A percentile compares a stretch with the other conserved stretches of the same genome.
Evolutionary conservation across 2,329 filamentous ascomycete species (phyloP).

Genomic region (Tolypocladium paradoxum): DNA sequence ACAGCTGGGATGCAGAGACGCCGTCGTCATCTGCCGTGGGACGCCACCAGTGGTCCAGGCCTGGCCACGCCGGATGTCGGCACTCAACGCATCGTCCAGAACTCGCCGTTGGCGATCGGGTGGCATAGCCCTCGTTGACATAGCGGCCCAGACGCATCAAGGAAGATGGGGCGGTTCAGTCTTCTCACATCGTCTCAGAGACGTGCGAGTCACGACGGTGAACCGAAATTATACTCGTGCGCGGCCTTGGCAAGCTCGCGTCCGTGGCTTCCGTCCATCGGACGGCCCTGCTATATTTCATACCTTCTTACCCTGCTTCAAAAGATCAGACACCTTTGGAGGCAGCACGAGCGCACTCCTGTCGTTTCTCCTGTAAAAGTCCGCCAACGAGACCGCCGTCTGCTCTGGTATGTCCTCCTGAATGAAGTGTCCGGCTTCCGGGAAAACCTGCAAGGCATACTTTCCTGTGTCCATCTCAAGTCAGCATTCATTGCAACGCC

Average conservation of each 20-base stretch:
- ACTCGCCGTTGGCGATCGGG: not conserved
- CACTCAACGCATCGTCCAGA: not conserved
- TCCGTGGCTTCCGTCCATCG: not conserved
- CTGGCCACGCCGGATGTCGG: not conserved
- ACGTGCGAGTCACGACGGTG: not conserved
- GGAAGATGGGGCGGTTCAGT: not conserved
- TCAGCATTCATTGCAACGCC: not conserved
- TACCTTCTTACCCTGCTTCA: slow-evolving; percentile 51
- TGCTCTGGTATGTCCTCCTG: slow-evolving; percentile 92
- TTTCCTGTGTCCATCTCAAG: slow-evolving; percentile 46
- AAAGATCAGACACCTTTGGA: slow-evolving; percentile 75
- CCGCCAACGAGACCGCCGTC: slow-evolving; percentile 72
- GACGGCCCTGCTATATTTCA: slow-evolving; percentile 13
- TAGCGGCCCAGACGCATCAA: not conserved
- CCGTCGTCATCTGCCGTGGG: not conserved
- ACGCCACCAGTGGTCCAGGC: not conserved
- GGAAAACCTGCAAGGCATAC: slow-evolving; percentile 90
- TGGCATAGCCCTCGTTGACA: not conserved
- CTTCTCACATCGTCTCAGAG: too few relatives aligned
- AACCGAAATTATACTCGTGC: not conserved
- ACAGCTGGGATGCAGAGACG: not conserved
- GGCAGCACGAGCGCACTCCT: slow-evolving; percentile 74
- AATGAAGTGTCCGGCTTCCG: slow-evolving; percentile 91
- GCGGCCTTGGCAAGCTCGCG: not conserved
- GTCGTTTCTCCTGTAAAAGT: slow-evolving; percentile 90